These are phyloP conservation scores for Hypomontagnella submonticulosa DNA, from an alignment of 495 filamentous ascomycete genomes.

Conservation along the genomic window DNA sequence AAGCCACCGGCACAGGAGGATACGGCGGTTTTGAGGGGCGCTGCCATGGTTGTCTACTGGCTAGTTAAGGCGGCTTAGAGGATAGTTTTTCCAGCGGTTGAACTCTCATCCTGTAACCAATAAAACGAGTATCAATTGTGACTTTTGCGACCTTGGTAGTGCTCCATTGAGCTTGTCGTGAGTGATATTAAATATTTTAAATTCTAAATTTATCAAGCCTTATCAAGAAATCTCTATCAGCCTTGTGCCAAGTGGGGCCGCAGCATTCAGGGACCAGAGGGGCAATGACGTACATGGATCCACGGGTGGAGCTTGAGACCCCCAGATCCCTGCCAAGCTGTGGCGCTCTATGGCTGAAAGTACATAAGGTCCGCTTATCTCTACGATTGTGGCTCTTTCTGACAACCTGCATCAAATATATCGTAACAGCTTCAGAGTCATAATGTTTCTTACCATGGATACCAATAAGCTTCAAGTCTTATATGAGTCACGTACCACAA, in stretches of 20 bases:
- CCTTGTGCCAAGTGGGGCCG: constrained; percentile 24
- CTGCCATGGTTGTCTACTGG: constrained; percentile 22
- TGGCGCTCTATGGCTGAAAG: constrained; percentile 31
- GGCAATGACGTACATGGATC: constrained; percentile 32
- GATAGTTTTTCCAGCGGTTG: background rate
- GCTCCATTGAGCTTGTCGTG: constrained; percentile 18
- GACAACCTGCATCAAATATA: background rate
- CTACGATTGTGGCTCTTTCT: background rate
- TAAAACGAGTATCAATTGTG: background rate
- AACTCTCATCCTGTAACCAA: constrained; percentile 16
- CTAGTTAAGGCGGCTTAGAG: constrained; percentile 15
- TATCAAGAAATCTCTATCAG: constrained; percentile 19
- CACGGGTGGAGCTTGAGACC: constrained; percentile 13
- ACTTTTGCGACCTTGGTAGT: background rate
- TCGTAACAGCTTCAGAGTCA: too few species aligned
- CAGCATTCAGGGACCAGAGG: constrained; percentile 22
- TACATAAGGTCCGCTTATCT: background rate
- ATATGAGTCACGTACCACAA: too few species aligned
- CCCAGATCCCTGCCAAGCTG: constrained; percentile 15
- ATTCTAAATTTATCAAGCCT: constrained; percentile 19
- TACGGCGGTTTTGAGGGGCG: constrained; percentile 32
- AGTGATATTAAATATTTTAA: background rate
- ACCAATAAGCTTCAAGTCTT: too few species aligned
- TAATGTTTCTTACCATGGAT: too few species aligned
- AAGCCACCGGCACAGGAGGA: constrained; percentile 59